These are phyloP conservation scores for Panaeolus papilionaceus DNA, from an alignment of 768 basidiomycete species.

Conservation along the genomic window DNA sequence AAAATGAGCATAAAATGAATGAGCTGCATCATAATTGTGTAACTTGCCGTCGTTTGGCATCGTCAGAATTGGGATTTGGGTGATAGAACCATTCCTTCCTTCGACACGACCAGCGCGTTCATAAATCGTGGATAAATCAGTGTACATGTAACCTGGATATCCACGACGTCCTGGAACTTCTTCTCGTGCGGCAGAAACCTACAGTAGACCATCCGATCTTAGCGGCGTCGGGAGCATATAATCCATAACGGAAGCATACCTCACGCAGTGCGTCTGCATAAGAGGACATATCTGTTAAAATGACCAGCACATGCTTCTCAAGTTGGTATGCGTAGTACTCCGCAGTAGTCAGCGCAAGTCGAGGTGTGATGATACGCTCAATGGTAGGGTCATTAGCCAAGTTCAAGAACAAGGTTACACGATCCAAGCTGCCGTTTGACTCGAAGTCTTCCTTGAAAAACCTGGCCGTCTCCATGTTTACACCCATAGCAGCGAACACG, in stretches of 20 bases:
- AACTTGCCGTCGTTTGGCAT: slow-evolving; percentile 98
- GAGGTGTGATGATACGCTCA: slow-evolving; percentile 99
- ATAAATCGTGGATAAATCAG: slow-evolving; percentile 98
- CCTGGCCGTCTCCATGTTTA: slow-evolving; percentile 99
- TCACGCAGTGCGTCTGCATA: slow-evolving; percentile 97
- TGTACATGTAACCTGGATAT: slow-evolving; percentile 99
- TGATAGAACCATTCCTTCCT: slow-evolving; percentile 98
- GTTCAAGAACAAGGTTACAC: slow-evolving; percentile 98
- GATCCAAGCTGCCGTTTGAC: slow-evolving; percentile 96
- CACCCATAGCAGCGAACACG: slow-evolving; percentile 99
- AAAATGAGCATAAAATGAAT: slow-evolving; percentile 22
- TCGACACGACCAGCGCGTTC: slow-evolving; percentile 98
- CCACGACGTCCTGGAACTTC: slow-evolving; percentile 99
- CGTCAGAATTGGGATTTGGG: slow-evolving; percentile 98
- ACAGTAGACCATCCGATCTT: slow-evolving; percentile 27
- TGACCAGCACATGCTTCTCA: slow-evolving; percentile 99
- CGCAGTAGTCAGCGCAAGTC: slow-evolving; percentile 96
- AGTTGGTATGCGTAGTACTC: slow-evolving; percentile 99
- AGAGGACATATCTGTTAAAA: slow-evolving; percentile 98
- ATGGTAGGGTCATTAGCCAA: slow-evolving; percentile 99
- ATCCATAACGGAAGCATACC: slow-evolving; percentile 49
- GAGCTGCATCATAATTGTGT: slow-evolving; percentile 24
- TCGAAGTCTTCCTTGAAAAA: slow-evolving; percentile 99
- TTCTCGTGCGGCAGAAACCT: slow-evolving; percentile 98
- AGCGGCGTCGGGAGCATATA: slow-evolving; percentile 22